phyloP scores from a whole-genome alignment of 2,329 filamentous ascomycete genomes.

The Samsoniella hepiali region DNA sequence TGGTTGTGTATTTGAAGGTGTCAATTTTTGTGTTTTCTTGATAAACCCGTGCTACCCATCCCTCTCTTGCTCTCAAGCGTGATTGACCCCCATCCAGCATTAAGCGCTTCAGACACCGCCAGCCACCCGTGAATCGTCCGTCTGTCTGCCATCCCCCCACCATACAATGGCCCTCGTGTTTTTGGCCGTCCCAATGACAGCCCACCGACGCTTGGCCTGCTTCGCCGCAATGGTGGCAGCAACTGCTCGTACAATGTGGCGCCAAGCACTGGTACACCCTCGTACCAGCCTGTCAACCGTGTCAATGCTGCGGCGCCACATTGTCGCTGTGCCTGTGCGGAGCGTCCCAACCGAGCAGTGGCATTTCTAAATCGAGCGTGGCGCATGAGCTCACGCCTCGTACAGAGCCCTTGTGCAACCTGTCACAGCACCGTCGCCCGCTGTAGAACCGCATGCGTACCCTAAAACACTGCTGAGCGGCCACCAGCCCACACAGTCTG shows the following conservation, averaged over 20 bases:
- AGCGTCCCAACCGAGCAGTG: background rate
- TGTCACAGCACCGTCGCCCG: background rate
- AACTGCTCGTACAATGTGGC: too few relatives aligned
- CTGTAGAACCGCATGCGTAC: background rate
- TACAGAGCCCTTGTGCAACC: background rate
- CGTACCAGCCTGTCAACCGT: too few relatives aligned
- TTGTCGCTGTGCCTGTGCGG: background rate
- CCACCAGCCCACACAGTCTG: background rate
- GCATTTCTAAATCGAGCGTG: background rate
- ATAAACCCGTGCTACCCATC: too few relatives aligned
- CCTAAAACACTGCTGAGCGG: background rate
- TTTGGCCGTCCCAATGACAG: background rate
- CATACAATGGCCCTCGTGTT: background rate
- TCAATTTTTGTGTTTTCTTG: background rate
- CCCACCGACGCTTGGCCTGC: background rate
- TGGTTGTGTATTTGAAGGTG: background rate
- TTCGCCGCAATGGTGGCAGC: too few relatives aligned
- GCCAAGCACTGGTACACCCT: too few relatives aligned
- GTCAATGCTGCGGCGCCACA: too few relatives aligned
- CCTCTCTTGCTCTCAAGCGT: too few relatives aligned
- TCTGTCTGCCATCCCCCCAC: background rate
- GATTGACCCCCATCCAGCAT: too few relatives aligned
- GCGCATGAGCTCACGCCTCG: background rate
- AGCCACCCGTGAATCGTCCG: too few relatives aligned
- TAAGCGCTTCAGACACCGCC: too few relatives aligned